A percentile compares a stretch with the other conserved stretches of the same genome.
Evolutionary conservation across 1,284 basidiomycete species (phyloP).

Genomic region (Leccinum angustisporum): DNA sequence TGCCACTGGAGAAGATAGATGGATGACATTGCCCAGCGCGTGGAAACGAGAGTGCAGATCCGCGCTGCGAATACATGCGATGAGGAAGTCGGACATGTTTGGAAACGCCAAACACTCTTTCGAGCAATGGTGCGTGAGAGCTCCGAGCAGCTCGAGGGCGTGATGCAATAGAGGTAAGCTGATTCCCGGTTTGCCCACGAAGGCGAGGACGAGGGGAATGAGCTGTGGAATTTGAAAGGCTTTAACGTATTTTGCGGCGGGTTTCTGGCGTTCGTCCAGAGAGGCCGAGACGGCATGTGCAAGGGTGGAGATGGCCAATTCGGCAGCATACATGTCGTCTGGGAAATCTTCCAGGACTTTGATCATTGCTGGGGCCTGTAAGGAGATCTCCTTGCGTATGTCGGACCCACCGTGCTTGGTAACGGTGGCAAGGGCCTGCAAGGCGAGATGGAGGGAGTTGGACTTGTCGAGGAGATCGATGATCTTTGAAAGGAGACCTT

Average conservation of each 20-base stretch:
- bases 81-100: conserved; percentile 45
- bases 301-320: conserved; percentile 49
- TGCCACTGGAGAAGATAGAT: conserved; percentile 44
- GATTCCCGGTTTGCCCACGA: conserved; percentile 43
- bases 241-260: conserved; percentile 36
- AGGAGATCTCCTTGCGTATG: conserved; percentile 50
- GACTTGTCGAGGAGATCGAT: conserved; percentile 50
- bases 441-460: conserved; percentile 46
- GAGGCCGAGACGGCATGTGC: conserved; percentile 49
- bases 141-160: conserved; percentile 44
- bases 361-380: conserved; percentile 38
- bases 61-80: conserved; percentile 53
- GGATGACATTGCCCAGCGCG: conserved; percentile 49
- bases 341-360: conserved; percentile 47
- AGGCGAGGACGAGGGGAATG: conserved; percentile 43
- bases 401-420: conserved; percentile 57
- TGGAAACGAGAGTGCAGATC: conserved; percentile 49
- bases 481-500: conserved; percentile 50
- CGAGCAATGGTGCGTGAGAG: conserved; percentile 42
- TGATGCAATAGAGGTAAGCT: conserved; percentile 48
- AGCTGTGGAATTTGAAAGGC: conserved; percentile 45
- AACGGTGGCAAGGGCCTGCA: conserved; percentile 52
- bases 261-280: conserved; percentile 38
- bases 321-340: conserved; percentile 48
- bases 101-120: conserved; percentile 44